Conservation (phyloP, 169 alveolate species). For the Theileria equi region DNA sequence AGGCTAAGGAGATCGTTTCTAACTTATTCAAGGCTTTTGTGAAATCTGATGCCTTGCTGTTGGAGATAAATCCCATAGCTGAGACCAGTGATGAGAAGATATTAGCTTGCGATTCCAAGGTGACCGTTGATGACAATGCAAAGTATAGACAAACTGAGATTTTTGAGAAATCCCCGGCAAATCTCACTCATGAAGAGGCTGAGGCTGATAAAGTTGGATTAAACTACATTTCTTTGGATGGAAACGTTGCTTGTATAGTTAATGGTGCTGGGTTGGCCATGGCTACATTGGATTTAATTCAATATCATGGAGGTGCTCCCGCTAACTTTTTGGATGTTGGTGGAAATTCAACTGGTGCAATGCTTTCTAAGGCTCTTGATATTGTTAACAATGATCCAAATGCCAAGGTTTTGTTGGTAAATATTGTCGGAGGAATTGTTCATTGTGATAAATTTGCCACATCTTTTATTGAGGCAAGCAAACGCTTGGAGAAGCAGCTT, state of each 20-base stretch:
- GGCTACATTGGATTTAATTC: slow-evolving; percentile 92
- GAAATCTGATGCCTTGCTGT: slow-evolving; percentile 85
- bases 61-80: slow-evolving; percentile 94
- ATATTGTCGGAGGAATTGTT: slow-evolving; percentile 95
- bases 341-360: slow-evolving; percentile 89
- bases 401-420: slow-evolving; percentile 89
- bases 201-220: slow-evolving; percentile 87
- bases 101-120: slow-evolving; percentile 90
- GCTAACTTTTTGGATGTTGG: slow-evolving; percentile 97
- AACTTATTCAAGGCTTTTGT: slow-evolving; percentile 79
- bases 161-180: slow-evolving; percentile 69
- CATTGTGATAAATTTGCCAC: slow-evolving; percentile 88
- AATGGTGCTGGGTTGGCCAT: slow-evolving; percentile 99
- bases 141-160: slow-evolving; percentile 89
- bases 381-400: slow-evolving; percentile 81
- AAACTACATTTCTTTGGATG: slow-evolving; percentile 92
- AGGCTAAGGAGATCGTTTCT: slow-evolving; percentile 56
- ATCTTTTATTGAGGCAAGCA: slow-evolving; percentile 86
- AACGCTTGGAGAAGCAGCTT: slow-evolving; percentile 71
- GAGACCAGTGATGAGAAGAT: slow-evolving; percentile 83
- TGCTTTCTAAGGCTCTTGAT: slow-evolving; percentile 88
- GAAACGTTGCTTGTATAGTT: slow-evolving; percentile 91
- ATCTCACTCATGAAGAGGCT: slow-evolving; percentile 82
- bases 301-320: slow-evolving; percentile 88
- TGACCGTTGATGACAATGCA: slow-evolving; percentile 94